Evolutionary conservation across 179 eudicot species (phyloP).

Genomic region (Beta lomatogona): DNA sequence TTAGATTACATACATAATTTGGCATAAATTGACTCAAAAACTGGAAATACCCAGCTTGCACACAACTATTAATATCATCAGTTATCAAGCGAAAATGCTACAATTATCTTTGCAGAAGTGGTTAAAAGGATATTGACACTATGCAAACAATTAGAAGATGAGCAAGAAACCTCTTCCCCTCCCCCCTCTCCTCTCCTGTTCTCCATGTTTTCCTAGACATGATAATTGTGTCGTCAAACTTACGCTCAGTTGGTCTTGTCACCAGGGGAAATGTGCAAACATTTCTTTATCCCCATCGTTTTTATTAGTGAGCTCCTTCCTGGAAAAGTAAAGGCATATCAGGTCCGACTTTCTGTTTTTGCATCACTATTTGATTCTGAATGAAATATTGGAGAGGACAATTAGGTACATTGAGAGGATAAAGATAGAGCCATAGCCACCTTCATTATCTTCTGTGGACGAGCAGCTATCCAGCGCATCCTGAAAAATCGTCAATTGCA

Average conservation of each 20-base stretch:
- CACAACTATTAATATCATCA: neutral
- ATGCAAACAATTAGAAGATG: neutral
- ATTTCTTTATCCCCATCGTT: conserved; percentile 35
- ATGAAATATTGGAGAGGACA: neutral
- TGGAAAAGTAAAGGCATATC: conserved; percentile 29
- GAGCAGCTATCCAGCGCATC: conserved; percentile 60
- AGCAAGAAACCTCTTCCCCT: neutral
- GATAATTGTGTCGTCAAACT: conserved; percentile 32
- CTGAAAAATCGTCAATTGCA: conserved; percentile 65
- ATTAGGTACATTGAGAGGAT: conserved; percentile 6
- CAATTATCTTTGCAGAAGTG: neutral
- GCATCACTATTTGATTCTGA: neutral
- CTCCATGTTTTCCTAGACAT: neutral
- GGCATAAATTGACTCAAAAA: neutral
- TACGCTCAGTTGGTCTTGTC: conserved; percentile 81
- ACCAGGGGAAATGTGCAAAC: conserved; percentile 57
- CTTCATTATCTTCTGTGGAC: conserved; percentile 39
- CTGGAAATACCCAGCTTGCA: neutral
- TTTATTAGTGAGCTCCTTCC: conserved; percentile 36
- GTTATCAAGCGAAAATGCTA: neutral
- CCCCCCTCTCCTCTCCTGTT: neutral
- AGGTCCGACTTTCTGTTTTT: neutral
- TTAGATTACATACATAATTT: neutral
- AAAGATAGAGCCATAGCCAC: conserved; percentile 11
- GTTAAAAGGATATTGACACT: neutral